These are phyloP conservation scores for Sclerotinia borealis DNA, from an alignment of 2,329 filamentous ascomycete species.

Conservation along the genomic window DNA sequence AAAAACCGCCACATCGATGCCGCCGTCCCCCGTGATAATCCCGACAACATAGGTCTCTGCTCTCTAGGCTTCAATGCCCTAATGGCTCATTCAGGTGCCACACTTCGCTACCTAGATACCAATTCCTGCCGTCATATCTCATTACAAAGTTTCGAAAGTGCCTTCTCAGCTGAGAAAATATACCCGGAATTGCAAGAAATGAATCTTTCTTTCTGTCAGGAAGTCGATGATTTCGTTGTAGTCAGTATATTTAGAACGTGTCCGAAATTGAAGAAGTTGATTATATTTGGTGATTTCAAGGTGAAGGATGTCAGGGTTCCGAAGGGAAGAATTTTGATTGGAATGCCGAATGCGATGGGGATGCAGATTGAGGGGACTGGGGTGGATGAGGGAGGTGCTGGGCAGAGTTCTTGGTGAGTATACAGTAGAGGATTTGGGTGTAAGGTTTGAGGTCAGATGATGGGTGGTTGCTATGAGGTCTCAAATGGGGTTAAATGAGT, in stretches of 20 bases:
- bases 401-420: constrained; percentile 1
- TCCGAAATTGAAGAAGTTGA: constrained; percentile 52
- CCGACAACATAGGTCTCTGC: constrained; percentile 64
- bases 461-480: too few relatives aligned
- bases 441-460: not conserved
- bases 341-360: constrained; percentile 52
- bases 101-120: constrained; percentile 65
- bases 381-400: constrained; percentile 21
- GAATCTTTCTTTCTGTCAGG: constrained; percentile 71
- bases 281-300: constrained; percentile 61
- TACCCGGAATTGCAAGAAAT: constrained; percentile 67
- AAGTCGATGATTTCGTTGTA: constrained; percentile 59
- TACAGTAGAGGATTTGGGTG: too few relatives aligned
- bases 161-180: constrained; percentile 54
- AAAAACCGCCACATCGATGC: constrained; percentile 74
- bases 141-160: constrained; percentile 62
- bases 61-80: constrained; percentile 70
- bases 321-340: constrained; percentile 49
- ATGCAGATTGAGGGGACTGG: constrained; percentile 52
- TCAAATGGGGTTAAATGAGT: not conserved
- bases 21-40: constrained; percentile 57
- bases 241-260: constrained; percentile 59
- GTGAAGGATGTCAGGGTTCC: constrained; percentile 49
- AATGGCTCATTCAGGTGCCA: constrained; percentile 73
- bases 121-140: constrained; percentile 79